Base-by-base conservation (phyloP, 805 yeast species). In the Novakomyces olei region DNA sequence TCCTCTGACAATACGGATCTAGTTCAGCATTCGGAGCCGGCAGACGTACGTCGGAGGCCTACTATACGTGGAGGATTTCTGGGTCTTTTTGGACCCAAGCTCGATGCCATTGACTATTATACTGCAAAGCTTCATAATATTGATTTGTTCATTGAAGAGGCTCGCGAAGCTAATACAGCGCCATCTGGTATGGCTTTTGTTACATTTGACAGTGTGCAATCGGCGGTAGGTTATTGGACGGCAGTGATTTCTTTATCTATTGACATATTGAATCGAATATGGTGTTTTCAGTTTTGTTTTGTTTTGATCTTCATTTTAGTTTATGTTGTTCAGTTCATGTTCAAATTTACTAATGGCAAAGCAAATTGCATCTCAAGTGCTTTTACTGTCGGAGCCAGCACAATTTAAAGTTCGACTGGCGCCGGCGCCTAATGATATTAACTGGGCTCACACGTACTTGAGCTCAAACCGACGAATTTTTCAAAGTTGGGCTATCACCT, bases 341-440 rank as follows among this genome's bases (percentile, higher is more conserved):
- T n/a, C n/a, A n/a, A n/a, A n/a, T n/a, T n/a, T n/a, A n/a, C n/a
- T n/a, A n/a, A n/a, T n/a, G n/a, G n/a, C n/a, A n/a, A n/a, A n/a
- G n/a, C n/a, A n/a, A n/a, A n/a, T n/a, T n/a, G n/a, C n/a, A n/a
- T n/a, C n/a, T n/a, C n/a, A n/a, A n/a, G n/a, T n/a, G n/a, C n/a
- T n/a, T n/a, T n/a, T n/a, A n/a, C n/a, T n/a, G n/a, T n/a, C n/a
- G n/a, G n/a, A n/a, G n/a, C n/a, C n/a, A n/a, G n/a, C n/a, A n/a
- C n/a, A n/a, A n/a, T n/a, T n/a, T n/a, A n/a, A n/a, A n/a, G n/a
- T n/a, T n/a, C n/a, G n/a, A n/a, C 55, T 81, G 36, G 96, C 96
- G 0, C 96, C 96, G 0, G 92, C 96, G 1, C 96, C 96, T 3
- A 85, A 76, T 45, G 98, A 85, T 49, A 75, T 85, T 16, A 71